A percentile compares a stretch with the other conserved stretches of the same genome.
Conservation (phyloP, 2,329 filamentous ascomycete genomes). For the Pseudogymnoascus verrucosus region DNA sequence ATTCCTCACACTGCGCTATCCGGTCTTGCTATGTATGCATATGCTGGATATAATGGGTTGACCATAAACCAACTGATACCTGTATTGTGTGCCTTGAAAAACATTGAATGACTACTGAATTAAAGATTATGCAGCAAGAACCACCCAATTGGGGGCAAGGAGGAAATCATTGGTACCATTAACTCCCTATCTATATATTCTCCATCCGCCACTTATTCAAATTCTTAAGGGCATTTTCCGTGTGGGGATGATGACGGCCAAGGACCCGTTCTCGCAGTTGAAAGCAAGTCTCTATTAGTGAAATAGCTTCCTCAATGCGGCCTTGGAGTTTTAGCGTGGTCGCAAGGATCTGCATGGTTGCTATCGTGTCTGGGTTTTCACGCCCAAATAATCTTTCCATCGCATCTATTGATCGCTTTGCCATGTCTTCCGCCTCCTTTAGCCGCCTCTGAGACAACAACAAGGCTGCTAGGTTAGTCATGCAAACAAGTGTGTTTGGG, state of each 20-base stretch:
- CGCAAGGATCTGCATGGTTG: background rate
- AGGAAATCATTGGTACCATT: background rate
- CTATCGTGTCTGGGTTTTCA: slow-evolving; percentile 4
- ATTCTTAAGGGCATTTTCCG: background rate
- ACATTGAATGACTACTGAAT: background rate
- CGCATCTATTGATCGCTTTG: slow-evolving; percentile 10
- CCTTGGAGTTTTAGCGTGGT: background rate
- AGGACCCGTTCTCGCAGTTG: background rate
- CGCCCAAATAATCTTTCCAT: slow-evolving; percentile 10
- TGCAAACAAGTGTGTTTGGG: slow-evolving; percentile 15
- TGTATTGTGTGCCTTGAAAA: background rate
- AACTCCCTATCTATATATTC: background rate
- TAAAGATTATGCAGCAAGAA: background rate
- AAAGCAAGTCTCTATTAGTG: slow-evolving; percentile 1
- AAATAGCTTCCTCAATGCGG: background rate
- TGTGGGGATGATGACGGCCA: background rate
- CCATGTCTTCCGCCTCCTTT: slow-evolving; percentile 1
- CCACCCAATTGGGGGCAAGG: background rate
- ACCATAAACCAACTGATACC: too few species aligned
- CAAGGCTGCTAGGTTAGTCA: background rate
- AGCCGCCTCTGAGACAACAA: background rate
- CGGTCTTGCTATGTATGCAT: background rate
- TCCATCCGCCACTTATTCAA: background rate
- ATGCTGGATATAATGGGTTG: background rate
- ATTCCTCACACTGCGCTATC: background rate